phyloP scores from a whole-genome alignment of 2,329 filamentous ascomycete genomes.

The Colletotrichum abscissum region DNA sequence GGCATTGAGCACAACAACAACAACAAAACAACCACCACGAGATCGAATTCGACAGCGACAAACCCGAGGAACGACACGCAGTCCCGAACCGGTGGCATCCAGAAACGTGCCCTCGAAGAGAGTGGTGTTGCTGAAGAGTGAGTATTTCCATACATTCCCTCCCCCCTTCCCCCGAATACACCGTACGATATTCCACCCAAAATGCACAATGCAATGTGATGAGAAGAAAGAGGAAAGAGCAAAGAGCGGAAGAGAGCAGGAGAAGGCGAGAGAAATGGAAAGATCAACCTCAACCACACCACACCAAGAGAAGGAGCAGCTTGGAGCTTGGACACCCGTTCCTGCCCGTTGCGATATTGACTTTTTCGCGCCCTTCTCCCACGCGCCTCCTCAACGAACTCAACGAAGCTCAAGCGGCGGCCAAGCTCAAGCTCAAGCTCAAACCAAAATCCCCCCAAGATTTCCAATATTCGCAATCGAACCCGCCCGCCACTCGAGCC shows the following conservation, averaged over 20 bases:
- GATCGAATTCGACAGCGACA: not conserved
- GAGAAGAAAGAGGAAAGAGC: not conserved
- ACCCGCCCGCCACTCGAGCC: not conserved
- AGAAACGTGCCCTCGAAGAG: not conserved
- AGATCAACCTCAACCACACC: not conserved
- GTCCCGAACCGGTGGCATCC: not conserved
- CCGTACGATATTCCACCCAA: not conserved
- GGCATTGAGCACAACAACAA: constrained; percentile 8
- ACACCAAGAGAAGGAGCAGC: not conserved
- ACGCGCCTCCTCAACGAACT: not conserved
- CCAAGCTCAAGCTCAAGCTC: constrained; percentile 8
- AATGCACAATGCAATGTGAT: not conserved
- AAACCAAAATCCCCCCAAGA: not conserved
- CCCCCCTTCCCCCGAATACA: not conserved
- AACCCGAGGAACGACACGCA: constrained; percentile 17
- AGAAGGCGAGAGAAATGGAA: not conserved
- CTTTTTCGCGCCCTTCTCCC: not conserved
- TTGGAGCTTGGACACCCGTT: not conserved
- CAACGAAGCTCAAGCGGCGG: no score
- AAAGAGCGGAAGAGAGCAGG: not conserved
- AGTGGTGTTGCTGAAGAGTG: constrained; percentile 4
- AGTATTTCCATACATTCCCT: not conserved
- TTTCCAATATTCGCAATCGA: not conserved
- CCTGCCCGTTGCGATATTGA: not conserved
- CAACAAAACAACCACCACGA: not conserved